A percentile compares a stretch with the other conserved stretches of the same genome.
Conservation (phyloP, 78 protist genomes). For the Dictyostelium intermedium region DNA sequence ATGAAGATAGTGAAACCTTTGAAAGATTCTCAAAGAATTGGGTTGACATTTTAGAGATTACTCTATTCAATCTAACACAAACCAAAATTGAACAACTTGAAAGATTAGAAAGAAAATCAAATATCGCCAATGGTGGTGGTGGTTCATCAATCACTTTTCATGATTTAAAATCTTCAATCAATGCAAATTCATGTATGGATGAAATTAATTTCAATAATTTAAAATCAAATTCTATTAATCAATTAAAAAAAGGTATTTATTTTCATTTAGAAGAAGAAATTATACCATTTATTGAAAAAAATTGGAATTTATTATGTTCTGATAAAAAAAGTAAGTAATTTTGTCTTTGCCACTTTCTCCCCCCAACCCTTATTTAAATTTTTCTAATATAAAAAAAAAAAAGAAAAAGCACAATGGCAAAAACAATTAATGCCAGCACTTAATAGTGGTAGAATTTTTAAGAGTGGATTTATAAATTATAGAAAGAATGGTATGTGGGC, state of each 20-base stretch:
- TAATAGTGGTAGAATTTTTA: conserved; percentile 45
- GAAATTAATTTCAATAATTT: background rate
- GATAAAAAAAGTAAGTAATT: conserved; percentile 68
- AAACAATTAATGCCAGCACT: conserved; percentile 55
- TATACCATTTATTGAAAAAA: conserved; percentile 45
- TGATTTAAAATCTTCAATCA: background rate
- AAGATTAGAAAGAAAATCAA: background rate
- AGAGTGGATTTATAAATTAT: conserved; percentile 23
- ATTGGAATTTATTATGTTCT: conserved; percentile 69
- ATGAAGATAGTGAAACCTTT: conserved; percentile 33
- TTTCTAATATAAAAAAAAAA: too few species aligned
- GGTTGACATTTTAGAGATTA: conserved; percentile 66
- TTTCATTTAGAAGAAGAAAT: conserved; percentile 44
- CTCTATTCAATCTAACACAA: conserved; percentile 14
- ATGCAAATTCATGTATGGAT: background rate
- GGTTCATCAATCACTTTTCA: background rate
- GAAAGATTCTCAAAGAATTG: conserved; percentile 74
- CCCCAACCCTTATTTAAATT: too few species aligned
- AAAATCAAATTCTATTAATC: background rate
- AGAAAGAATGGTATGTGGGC: conserved; percentile 33
- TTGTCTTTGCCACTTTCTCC: too few species aligned
- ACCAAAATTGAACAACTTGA: background rate
- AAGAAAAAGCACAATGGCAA: conserved; percentile 63
- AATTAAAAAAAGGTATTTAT: background rate
- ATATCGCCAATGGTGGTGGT: background rate